These are phyloP conservation scores for Tulasnella sp. DNA, from an alignment of 768 basidiomycete species.

Conservation along the genomic window DNA sequence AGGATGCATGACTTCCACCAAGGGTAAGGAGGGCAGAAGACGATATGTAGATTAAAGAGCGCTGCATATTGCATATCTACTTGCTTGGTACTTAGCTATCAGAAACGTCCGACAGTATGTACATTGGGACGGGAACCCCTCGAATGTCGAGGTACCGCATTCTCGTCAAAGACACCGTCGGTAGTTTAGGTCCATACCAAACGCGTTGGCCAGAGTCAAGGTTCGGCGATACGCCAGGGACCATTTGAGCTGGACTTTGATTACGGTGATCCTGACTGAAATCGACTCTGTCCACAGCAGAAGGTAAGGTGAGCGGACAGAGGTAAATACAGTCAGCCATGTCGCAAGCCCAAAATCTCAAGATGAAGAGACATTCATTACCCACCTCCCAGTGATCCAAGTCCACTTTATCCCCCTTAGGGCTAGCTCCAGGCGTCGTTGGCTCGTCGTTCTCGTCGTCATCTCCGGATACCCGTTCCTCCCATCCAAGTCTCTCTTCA, in stretches of 20 bases:
- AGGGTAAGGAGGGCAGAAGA: no score
- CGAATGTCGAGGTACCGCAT: no score
- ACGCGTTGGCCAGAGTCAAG: background rate
- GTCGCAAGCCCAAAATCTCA: background rate
- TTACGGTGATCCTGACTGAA: background rate
- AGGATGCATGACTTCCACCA: no score
- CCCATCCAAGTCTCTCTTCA: background rate
- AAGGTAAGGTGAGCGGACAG: background rate
- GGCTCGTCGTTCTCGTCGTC: background rate
- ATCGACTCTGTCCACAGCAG: background rate
- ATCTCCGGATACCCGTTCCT: background rate
- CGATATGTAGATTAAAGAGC: no score
- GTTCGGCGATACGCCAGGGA: background rate
- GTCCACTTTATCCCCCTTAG: background rate
- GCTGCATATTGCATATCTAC: no score
- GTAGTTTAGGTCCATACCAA: no score
- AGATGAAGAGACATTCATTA: background rate
- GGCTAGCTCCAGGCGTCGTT: background rate
- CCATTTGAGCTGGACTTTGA: background rate
- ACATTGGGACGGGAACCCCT: no score
- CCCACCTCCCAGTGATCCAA: background rate
- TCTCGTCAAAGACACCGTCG: no score
- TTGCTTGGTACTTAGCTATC: no score
- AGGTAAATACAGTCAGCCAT: background rate
- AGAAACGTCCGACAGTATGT: no score